Evolutionary conservation across 805 yeast genomes (phyloP).

Genomic region (Lachancea quebecensis): DNA sequence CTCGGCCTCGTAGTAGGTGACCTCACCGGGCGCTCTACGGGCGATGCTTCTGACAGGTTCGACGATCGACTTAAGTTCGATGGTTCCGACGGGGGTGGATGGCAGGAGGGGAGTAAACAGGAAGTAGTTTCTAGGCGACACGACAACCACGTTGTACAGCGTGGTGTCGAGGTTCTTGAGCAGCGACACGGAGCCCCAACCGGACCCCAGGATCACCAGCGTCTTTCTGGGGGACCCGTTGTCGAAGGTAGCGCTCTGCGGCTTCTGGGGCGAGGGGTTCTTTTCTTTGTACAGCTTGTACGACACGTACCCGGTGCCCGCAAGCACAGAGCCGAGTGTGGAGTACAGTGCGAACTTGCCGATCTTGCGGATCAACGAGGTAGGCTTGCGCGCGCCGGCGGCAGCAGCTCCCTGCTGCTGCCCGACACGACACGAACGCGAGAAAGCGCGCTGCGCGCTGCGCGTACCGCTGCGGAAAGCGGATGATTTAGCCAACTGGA

Average conservation of each 20-base stretch:
- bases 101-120: slow-evolving; percentile 94
- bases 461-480: slow-evolving; percentile 1
- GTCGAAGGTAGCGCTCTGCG: slow-evolving; percentile 50
- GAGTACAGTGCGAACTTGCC: slow-evolving; percentile 32
- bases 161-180: slow-evolving; percentile 81
- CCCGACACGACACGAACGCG: slow-evolving; percentile 1
- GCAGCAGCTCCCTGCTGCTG: slow-evolving; percentile 2
- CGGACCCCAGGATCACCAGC: slow-evolving; percentile 72
- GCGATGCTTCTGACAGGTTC: slow-evolving; percentile 89
- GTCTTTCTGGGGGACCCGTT: slow-evolving; percentile 40
- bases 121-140: slow-evolving; percentile 93
- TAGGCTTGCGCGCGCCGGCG: neutral
- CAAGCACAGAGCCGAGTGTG: slow-evolving; percentile 43
- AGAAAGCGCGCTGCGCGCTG: slow-evolving; percentile 5
- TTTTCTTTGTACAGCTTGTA: slow-evolving; percentile 59
- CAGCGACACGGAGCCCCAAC: slow-evolving; percentile 90
- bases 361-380: slow-evolving; percentile 11
- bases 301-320: slow-evolving; percentile 51
- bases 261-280: slow-evolving; percentile 51
- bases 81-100: slow-evolving; percentile 89
- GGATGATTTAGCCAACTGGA: slow-evolving; percentile 1
- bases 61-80: slow-evolving; percentile 82
- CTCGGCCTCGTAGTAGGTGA: slow-evolving; percentile 81
- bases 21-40: slow-evolving; percentile 72
- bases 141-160: slow-evolving; percentile 78